These are phyloP conservation scores for Conringia planisiliqua DNA, from an alignment of 345 rosid genomes.

Conservation along the genomic window DNA sequence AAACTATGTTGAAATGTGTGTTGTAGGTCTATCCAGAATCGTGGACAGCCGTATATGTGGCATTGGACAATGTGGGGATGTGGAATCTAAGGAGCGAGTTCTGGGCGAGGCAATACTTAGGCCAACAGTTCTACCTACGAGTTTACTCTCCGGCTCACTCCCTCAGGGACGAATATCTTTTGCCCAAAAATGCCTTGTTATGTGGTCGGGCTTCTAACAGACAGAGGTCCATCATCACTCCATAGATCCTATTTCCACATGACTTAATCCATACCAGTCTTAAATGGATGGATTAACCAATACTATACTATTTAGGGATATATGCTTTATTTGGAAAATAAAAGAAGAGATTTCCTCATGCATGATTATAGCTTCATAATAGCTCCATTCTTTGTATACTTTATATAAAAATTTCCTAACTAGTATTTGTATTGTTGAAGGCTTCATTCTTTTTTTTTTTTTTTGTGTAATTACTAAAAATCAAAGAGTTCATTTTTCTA, in stretches of 20 bases:
- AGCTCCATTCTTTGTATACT: neutral
- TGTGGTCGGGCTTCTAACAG: conserved; percentile 62
- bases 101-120: conserved; percentile 93
- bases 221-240: neutral
- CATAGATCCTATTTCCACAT: neutral
- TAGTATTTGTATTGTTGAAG: too few species aligned
- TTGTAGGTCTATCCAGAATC: conserved; percentile 86
- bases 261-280: neutral
- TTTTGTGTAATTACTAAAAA: too few species aligned
- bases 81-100: conserved; percentile 87
- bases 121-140: conserved; percentile 79
- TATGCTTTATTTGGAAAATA: neutral
- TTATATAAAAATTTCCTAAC: neutral
- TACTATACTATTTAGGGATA: neutral
- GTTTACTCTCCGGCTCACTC: conserved; percentile 57
- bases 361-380: neutral
- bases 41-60: conserved; percentile 85
- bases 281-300: neutral
- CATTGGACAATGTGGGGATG: conserved; percentile 91
- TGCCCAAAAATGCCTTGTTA: conserved; percentile 72
- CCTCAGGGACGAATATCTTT: conserved; percentile 62
- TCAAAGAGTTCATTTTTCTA: too few species aligned
- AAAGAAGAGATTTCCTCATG: neutral
- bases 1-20: neutral
- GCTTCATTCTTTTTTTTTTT: too few species aligned